Evolutionary conservation across 306 rosid species (phyloP).

Genomic region (Vachellia collinsii): DNA sequence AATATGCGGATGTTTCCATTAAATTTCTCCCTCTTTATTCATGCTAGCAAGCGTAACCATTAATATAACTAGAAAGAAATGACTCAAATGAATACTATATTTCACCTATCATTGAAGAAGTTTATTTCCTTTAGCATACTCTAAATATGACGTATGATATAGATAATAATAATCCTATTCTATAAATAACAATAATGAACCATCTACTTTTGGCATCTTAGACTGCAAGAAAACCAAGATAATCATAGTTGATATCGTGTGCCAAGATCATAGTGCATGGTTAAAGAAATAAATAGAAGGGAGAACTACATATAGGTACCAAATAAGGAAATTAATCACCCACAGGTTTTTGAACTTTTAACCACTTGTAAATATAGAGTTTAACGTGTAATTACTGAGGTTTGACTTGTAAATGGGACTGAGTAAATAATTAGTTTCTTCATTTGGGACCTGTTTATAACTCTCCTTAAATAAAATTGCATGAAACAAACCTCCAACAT

Average conservation of each 20-base stretch:
- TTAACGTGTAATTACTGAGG: background rate
- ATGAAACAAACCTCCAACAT: slow-evolving; percentile 85
- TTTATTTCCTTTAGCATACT: background rate
- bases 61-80: background rate
- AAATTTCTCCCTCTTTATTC: background rate
- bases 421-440: background rate
- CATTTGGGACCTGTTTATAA: background rate
- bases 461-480: background rate
- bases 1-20: background rate
- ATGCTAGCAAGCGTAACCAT: background rate
- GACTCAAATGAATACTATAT: background rate
- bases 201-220: background rate
- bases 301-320: background rate
- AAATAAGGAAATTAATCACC: background rate
- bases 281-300: slow-evolving; percentile 9
- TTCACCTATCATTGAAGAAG: background rate
- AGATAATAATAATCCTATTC: background rate
- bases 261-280: background rate
- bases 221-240: background rate
- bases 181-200: background rate
- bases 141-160: background rate
- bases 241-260: background rate
- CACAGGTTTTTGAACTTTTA: background rate
- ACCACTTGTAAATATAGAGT: background rate
- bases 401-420: background rate